Base-by-base conservation (phyloP, 1,284 basidiomycete species). In the Ganoderma lingzhi region DNA sequence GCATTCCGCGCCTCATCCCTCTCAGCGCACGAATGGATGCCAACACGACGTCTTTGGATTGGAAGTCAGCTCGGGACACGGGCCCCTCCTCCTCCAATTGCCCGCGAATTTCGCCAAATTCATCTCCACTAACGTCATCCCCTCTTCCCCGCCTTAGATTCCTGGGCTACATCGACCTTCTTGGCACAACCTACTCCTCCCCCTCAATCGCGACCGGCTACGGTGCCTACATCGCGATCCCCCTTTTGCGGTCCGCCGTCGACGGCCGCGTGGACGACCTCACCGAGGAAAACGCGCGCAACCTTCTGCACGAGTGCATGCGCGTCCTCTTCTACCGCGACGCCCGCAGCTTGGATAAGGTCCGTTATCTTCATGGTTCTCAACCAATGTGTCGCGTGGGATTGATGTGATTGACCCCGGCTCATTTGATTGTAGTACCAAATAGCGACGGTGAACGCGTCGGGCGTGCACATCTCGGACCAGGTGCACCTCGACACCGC, bases 181-280 rank as follows among this genome's bases (percentile, higher is more conserved):
- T 98, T 19, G 98, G 98, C 39, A 98, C 96, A 32, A 99, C 98
- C 0, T 99, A 99, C 80, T 89, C 93, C 12, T 90, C 96, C 9
- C 93, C 95, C n/a, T 97, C 96, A 6, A 90, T 99, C 48, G 98
- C 97, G 2, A 99, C 98, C 0, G 97, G 98, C 0, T 99, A 96
- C 80, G 98, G 97, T n/a, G 87, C 93, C 23, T 93, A 97, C 82
- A 93, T 99, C 66, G 97, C 97, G 2, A 93, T 96, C 77, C 98
- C 98, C 0, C 84, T 99, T 19, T 87, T 99, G 42, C 90, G 97
- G 53, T 94, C 93, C 76, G 95, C 94, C 32, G 93, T 96, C 17
- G 96, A 99, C 80, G 95, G 94, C 2, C 84, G 85, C 30, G 94
- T 96, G 76, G 86, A 93, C 59, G 82, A 84, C 5, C 82, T 99